A percentile compares a stretch with the other conserved stretches of the same genome.
These are phyloP conservation scores for Suzukiozyma palmioleophila DNA, from an alignment of 1,139 yeast species.

Conservation along the genomic window DNA sequence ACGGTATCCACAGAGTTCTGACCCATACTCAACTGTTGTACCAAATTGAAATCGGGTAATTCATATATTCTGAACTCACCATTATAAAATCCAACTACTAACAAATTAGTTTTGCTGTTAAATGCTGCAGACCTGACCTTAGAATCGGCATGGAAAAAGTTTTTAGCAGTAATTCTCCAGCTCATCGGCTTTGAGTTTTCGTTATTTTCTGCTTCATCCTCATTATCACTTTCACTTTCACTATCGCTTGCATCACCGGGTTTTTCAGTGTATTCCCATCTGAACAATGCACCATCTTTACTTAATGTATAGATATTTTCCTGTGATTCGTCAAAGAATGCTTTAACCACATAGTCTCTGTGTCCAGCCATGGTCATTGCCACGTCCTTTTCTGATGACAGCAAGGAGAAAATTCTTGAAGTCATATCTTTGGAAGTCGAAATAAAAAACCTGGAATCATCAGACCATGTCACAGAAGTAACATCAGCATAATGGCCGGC, in stretches of 20 bases:
- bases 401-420: conserved; percentile 77
- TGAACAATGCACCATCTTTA: conserved; percentile 90
- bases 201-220: conserved; percentile 22
- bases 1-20: conserved; percentile 86
- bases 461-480: conserved; percentile 78
- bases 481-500: conserved; percentile 92
- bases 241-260: conserved; percentile 38
- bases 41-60: conserved; percentile 60
- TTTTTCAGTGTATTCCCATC: conserved; percentile 77
- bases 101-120: conserved; percentile 64
- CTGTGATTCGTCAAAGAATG: conserved; percentile 82
- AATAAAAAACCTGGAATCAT: conserved; percentile 81
- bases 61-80: conserved; percentile 96
- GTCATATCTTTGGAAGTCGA: conserved; percentile 90
- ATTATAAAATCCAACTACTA: conserved; percentile 85
- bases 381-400: conserved; percentile 70
- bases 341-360: conserved; percentile 79
- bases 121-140: conserved; percentile 79
- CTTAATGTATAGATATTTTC: conserved; percentile 87
- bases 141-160: conserved; percentile 70
- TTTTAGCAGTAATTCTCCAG: conserved; percentile 83
- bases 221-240: conserved; percentile 35
- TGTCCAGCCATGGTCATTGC: conserved; percentile 91
- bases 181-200: conserved; percentile 30
- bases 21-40: conserved; percentile 90